These are phyloP conservation scores for Candida pini DNA, from an alignment of 805 yeast species.

Conservation along the genomic window DNA sequence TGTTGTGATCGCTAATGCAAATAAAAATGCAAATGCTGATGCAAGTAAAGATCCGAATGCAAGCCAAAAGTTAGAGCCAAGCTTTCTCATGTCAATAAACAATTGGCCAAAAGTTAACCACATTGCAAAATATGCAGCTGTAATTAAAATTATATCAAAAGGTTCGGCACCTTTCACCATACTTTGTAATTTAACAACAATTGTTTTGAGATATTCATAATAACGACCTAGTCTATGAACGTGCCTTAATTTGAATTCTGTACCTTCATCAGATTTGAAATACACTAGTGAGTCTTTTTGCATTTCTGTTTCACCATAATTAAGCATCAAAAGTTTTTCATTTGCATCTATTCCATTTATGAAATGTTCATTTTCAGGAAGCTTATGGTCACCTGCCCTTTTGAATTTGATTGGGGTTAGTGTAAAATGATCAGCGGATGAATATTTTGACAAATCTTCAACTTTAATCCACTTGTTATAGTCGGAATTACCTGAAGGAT, in stretches of 20 bases:
- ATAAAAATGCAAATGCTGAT: slow-evolving; percentile 76
- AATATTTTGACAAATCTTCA: slow-evolving; percentile 33
- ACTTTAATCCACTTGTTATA: slow-evolving; percentile 44
- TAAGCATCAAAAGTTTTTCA: slow-evolving; percentile 36
- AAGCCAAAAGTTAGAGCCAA: slow-evolving; percentile 86
- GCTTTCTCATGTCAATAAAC: slow-evolving; percentile 64
- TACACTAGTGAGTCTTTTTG: slow-evolving; percentile 16
- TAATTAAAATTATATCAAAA: slow-evolving; percentile 75
- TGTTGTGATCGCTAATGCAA: slow-evolving; percentile 64
- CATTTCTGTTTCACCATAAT: slow-evolving; percentile 18
- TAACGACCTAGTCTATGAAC: slow-evolving; percentile 51
- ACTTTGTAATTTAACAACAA: slow-evolving; percentile 35
- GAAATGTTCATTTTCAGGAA: slow-evolving; percentile 37
- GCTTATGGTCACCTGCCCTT: slow-evolving; percentile 32
- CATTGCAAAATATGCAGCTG: slow-evolving; percentile 83
- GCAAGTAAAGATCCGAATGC: slow-evolving; percentile 73
- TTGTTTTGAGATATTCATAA: slow-evolving; percentile 42
- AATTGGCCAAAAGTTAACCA: slow-evolving; percentile 72
- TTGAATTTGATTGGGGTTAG: slow-evolving; percentile 56
- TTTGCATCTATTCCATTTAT: slow-evolving; percentile 35
- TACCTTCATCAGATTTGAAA: slow-evolving; percentile 33
- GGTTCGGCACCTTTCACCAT: slow-evolving; percentile 70
- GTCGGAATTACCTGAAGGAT: slow-evolving; percentile 28
- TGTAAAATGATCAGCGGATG: slow-evolving; percentile 41
- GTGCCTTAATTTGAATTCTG: slow-evolving; percentile 57